Evolutionary conservation across 768 basidiomycete species (phyloP), one percentile per base, ranked within the genome.

Genomic region (Lentinula edodes): DNA sequence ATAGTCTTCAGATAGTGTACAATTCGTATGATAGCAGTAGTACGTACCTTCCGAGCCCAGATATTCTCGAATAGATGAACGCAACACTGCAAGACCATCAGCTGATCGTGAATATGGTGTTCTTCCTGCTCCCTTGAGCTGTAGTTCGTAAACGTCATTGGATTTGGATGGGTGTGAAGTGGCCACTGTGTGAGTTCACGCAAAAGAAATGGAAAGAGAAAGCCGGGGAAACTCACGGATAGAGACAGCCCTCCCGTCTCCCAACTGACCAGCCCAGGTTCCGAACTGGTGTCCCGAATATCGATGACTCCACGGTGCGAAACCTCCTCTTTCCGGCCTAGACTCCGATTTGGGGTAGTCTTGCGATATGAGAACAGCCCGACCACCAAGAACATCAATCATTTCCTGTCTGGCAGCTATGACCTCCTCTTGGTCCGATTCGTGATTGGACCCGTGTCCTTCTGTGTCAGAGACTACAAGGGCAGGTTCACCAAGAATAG

Each of bases 281-380:
- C 93, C 93, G 67, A 94, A 95, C 66, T 94, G 92, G 69, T 93
- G 91, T 0, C 95, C 95, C 64, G 90, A 93, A 70, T 98, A 98
- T 15, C 94, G 80, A 35, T 94, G 79, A 5, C 91, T 88, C 92
- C 93, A 98, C 0, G 96, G 89, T 3, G 86, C 85, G 66, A 89
- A 89, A 1, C 43, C 41, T 23, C 16, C 42, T 13, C 53, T 54
- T 23, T 54, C 53, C 4, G 53, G 35, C 28, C 16, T 58, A 4
- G 42, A 23, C 6, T 58, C 56, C 6, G 56, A 60, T 39, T 51
- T 51, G 13, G 58, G 56, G 28, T 58, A 58, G 5, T 60, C 58
- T 16, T 60, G 68, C 8, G 81, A 81, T 78, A 89, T 84, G 43
- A 96, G 80, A 6, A 87, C 81, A 12, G 83, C 84, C 64, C 89